Evolutionary conservation across 495 filamentous ascomycete genomes (phyloP).

Genomic region (Bacidia rubella): DNA sequence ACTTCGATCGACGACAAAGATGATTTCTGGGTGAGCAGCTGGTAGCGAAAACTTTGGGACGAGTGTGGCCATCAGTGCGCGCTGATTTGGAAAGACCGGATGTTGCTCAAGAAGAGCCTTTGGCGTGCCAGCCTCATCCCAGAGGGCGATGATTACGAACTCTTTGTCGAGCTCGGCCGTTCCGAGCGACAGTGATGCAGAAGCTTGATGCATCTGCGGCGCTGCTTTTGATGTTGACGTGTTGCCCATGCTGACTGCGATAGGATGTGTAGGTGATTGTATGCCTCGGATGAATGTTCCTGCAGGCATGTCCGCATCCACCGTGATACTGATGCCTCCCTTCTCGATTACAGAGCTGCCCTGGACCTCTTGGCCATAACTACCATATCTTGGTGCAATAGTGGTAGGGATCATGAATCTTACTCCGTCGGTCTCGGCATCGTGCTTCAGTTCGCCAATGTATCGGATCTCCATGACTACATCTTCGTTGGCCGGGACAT

Average conservation of each 20-base stretch:
- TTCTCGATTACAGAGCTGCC: background rate
- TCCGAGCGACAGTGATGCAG: slow-evolving; percentile 41
- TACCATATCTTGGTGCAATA: slow-evolving; percentile 41
- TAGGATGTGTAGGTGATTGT: slow-evolving; percentile 53
- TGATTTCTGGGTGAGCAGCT: slow-evolving; percentile 42
- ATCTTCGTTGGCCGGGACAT: slow-evolving; percentile 39
- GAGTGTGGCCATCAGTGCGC: slow-evolving; percentile 52
- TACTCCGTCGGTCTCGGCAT: slow-evolving; percentile 45
- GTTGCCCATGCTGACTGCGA: slow-evolving; percentile 47
- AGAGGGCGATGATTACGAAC: slow-evolving; percentile 42
- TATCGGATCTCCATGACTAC: slow-evolving; percentile 49
- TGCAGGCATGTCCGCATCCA: slow-evolving; percentile 45
- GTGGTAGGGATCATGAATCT: slow-evolving; percentile 49
- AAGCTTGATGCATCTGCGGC: slow-evolving; percentile 42
- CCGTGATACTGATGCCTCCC: slow-evolving; percentile 41
- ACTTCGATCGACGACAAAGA: slow-evolving; percentile 58
- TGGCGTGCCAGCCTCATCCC: slow-evolving; percentile 41
- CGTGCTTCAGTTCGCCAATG: slow-evolving; percentile 53
- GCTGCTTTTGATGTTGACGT: slow-evolving; percentile 31
- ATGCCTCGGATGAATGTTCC: slow-evolving; percentile 42
- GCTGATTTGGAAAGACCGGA: slow-evolving; percentile 42
- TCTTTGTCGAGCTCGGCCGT: slow-evolving; percentile 22
- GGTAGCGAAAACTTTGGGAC: slow-evolving; percentile 46
- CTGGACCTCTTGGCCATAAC: background rate
- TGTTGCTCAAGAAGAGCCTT: slow-evolving; percentile 51